These are phyloP conservation scores for Jaapia argillacea DNA, from an alignment of 768 basidiomycete genomes.

Conservation along the genomic window DNA sequence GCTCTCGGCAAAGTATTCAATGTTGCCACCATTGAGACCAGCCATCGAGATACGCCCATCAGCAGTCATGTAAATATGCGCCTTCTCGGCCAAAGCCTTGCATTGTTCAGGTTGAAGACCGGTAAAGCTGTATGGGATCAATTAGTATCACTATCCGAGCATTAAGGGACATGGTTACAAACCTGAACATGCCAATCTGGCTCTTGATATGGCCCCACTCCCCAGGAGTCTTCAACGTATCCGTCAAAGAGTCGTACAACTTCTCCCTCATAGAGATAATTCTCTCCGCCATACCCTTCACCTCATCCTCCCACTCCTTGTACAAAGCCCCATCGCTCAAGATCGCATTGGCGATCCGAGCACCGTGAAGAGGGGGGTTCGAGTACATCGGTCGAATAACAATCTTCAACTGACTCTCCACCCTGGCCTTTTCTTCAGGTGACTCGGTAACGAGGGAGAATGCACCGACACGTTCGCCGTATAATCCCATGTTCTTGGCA, in stretches of 20 bases:
- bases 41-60: constrained; percentile 95
- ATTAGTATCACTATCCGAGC: constrained; percentile 1
- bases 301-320: constrained; percentile 82
- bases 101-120: constrained; percentile 75
- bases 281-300: constrained; percentile 91
- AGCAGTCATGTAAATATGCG: constrained; percentile 89
- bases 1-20: constrained; percentile 84
- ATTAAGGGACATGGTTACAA: constrained; percentile 13
- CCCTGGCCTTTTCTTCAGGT: constrained; percentile 71
- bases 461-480: constrained; percentile 96
- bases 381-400: constrained; percentile 96
- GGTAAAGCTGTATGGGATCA: constrained; percentile 48
- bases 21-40: constrained; percentile 74
- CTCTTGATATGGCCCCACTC: constrained; percentile 92
- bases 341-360: constrained; percentile 79
- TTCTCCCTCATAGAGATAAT: constrained; percentile 90
- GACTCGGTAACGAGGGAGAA: constrained; percentile 73
- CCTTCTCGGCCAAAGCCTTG: constrained; percentile 74
- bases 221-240: constrained; percentile 83
- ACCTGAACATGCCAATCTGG: constrained; percentile 99
- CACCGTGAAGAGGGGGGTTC: constrained; percentile 90
- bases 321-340: constrained; percentile 68
- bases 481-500: constrained; percentile 99
- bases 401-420: constrained; percentile 93
- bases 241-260: constrained; percentile 66